Percentiles rank a stretch among this genome's conserved stretches.
phyloP scores from a whole-genome alignment of 2,329 filamentous ascomycete genomes.

The Aspergillus candidus region DNA sequence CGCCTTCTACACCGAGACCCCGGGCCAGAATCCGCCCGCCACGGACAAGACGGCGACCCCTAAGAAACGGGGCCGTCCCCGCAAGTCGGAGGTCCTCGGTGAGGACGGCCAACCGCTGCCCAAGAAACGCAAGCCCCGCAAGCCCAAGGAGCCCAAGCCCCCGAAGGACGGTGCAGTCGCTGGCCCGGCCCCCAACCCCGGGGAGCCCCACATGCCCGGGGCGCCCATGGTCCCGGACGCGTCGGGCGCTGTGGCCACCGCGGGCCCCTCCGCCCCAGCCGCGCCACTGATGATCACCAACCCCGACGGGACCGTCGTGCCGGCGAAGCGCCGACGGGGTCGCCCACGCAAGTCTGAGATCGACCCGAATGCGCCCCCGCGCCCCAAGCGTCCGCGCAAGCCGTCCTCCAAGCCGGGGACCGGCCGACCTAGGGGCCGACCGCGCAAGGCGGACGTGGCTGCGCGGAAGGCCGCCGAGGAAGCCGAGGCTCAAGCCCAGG shows the following conservation, averaged over 20 bases:
- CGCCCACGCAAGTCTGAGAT: slow-evolving; percentile 21
- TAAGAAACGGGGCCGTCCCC: slow-evolving; percentile 27
- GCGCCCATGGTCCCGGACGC: background rate
- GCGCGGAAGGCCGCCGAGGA: slow-evolving; percentile 22
- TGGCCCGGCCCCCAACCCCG: slow-evolving; percentile 10
- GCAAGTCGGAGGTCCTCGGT: slow-evolving; percentile 18
- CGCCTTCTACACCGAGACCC: slow-evolving; percentile 3
- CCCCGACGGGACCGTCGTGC: slow-evolving; percentile 15
- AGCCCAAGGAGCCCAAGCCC: slow-evolving; percentile 15
- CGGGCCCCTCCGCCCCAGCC: slow-evolving; percentile 1
- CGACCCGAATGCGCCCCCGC: slow-evolving; percentile 12
- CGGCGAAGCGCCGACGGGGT: slow-evolving; percentile 19
- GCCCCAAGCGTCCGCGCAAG: slow-evolving; percentile 17
- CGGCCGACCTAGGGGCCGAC: slow-evolving; percentile 29
- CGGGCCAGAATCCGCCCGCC: background rate
- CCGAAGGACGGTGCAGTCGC: slow-evolving; percentile 14
- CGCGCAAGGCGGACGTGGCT: slow-evolving; percentile 29
- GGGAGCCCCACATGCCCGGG: background rate
- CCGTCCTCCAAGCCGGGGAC: slow-evolving; percentile 19
- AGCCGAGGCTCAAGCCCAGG: slow-evolving; percentile 14
- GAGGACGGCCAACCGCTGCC: slow-evolving; percentile 7
- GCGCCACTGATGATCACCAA: slow-evolving; percentile 4
- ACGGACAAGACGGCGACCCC: slow-evolving; percentile 7
- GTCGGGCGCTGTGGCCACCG: background rate
- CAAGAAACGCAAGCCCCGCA: slow-evolving; percentile 8